phyloP scores from a whole-genome alignment of 306 rosid genomes.

The Prosopis cineraria region DNA sequence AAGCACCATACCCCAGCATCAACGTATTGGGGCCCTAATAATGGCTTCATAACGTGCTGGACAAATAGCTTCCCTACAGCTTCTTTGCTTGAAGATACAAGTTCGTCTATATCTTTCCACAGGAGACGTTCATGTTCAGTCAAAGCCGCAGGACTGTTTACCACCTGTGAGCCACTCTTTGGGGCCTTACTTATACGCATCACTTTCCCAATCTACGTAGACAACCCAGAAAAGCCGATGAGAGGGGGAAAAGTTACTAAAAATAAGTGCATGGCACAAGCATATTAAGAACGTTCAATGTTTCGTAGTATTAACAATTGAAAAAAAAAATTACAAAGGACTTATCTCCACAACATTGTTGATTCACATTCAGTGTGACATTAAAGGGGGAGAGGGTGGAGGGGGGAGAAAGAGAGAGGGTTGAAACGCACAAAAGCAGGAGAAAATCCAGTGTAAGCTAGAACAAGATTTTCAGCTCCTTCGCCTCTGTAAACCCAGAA shows the following conservation, averaged over 20 bases:
- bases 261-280: not conserved
- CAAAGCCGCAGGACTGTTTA: slow-evolving; percentile 52
- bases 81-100: slow-evolving; percentile 57
- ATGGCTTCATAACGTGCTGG: slow-evolving; percentile 71
- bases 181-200: slow-evolving; percentile 72
- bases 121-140: slow-evolving; percentile 56
- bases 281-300: not conserved
- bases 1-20: slow-evolving; percentile 73
- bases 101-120: slow-evolving; percentile 67
- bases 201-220: slow-evolving; percentile 76
- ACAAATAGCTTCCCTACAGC: slow-evolving; percentile 55
- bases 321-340: not conserved
- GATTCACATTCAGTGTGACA: not conserved
- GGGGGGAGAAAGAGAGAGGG: not conserved
- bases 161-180: slow-evolving; percentile 36
- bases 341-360: not conserved
- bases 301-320: not conserved
- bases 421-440: slow-evolving; percentile 58
- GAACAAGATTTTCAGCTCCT: slow-evolving; percentile 94
- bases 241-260: not conserved
- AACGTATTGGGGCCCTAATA: slow-evolving; percentile 72
- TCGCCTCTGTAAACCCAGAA: slow-evolving; percentile 91
- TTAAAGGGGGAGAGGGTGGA: no score
- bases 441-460: slow-evolving; percentile 71
- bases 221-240: not conserved